Conservation (phyloP, 495 filamentous ascomycete species). For the Lophiostoma macrostomum region DNA sequence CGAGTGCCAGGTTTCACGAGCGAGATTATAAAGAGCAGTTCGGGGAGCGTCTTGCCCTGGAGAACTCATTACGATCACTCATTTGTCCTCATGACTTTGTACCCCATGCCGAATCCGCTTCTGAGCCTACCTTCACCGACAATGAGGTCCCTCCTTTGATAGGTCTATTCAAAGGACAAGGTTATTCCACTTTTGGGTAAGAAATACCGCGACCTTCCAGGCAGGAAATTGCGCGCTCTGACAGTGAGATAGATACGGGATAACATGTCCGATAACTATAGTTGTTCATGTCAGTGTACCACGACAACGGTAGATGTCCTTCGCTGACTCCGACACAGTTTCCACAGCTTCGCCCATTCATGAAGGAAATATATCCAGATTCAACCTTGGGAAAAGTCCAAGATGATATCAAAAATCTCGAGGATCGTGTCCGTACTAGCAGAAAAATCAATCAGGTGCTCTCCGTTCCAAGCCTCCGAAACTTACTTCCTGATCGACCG, state of each 20-base stretch:
- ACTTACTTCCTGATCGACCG: constrained; percentile 8
- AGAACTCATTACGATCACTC: constrained; percentile 3
- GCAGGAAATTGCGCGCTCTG: no score
- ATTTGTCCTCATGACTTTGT: background rate
- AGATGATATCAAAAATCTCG: constrained; percentile 13
- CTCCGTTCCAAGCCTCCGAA: constrained; percentile 5
- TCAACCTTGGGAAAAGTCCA: constrained; percentile 12
- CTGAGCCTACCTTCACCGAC: background rate
- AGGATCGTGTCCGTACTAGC: background rate
- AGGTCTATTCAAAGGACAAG: constrained; percentile 22
- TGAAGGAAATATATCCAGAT: constrained; percentile 18
- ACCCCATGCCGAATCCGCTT: no score
- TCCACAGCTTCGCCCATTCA: constrained; percentile 17
- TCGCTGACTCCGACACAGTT: constrained; percentile 21
- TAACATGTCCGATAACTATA: constrained; percentile 16
- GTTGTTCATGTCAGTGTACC: constrained; percentile 7
- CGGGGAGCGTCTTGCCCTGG: constrained; percentile 8
- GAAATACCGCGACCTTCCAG: no score
- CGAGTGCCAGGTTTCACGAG: background rate
- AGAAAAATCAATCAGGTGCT: background rate
- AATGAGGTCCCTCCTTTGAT: background rate
- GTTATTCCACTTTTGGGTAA: constrained; percentile 17
- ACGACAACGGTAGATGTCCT: background rate
- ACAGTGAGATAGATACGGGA: no score
- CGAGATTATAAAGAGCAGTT: constrained; percentile 1